Evolutionary conservation across 2,329 filamentous ascomycete genomes (phyloP), one percentile per base, ranked within the genome.

Genomic region (Aschersonia sp.): DNA sequence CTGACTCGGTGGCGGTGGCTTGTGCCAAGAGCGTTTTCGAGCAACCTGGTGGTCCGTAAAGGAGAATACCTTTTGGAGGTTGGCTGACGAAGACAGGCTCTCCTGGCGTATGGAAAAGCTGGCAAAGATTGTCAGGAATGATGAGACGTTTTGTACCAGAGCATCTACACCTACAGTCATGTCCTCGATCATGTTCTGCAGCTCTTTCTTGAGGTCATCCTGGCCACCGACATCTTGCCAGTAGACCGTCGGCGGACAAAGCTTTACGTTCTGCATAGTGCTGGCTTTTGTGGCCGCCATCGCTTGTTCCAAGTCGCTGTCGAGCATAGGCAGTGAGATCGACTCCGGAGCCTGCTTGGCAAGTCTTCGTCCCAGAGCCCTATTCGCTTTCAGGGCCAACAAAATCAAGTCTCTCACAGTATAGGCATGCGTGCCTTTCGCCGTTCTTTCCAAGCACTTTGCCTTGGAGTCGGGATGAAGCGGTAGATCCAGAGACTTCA

Each of bases 11-110:
- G 12, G 91, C 91, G 55, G 94, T 78, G 31, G 91, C 91, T 61
- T 94, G 89, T 0, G 91, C 91, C 0, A 82, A 88, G 61, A 96
- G 78, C 0, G 91, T 97, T 67, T 97, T 97, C 53, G 89, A 94
- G 66, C 91, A 96, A 3, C 91, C 91, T 0, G 91, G 91, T 0
- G 91, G 91, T 0, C 91, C 91, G 62, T 95, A 96, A 3, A 97
- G 75, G 5, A 97, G 73, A 12, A 95, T 78, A 0, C 89, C 89
- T 59, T 91, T 94, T 48, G 83, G 82, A 0, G 82, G 80, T 32
- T 74, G 74, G 30, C 63, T n/a, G n/a, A n/a, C n/a, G n/a, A n/a
- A n/a, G 66, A 45, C 73, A 66, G 50, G 68, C 61, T 47, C 60
- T 56, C 30, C 57, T 51, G 45, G 60, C 53, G 31, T 59, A 56